Percentiles rank a stretch among this genome's conserved stretches.
Evolutionary conservation across 768 basidiomycete genomes (phyloP).

Genomic region (Boletus pseudopeckii): DNA sequence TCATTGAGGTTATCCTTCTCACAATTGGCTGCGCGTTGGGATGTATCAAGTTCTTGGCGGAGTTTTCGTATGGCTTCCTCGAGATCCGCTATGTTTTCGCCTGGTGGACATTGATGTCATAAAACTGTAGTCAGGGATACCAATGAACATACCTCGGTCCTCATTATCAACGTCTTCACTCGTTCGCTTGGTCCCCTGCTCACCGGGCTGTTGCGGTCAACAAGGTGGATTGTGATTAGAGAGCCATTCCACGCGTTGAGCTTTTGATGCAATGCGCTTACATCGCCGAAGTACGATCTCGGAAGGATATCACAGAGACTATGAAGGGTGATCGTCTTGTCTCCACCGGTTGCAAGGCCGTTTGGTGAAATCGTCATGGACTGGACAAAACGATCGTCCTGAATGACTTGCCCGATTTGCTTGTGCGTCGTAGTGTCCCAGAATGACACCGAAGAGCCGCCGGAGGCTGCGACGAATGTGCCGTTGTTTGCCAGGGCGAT

Average conservation of each 20-base stretch:
- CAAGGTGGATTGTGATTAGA: not conserved
- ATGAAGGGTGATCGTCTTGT: not conserved
- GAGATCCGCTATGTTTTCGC: not conserved
- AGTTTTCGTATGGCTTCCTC: not conserved
- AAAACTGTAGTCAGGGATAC: not conserved
- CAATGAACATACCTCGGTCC: not conserved
- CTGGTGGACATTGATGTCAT: not conserved
- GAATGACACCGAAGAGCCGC: not conserved
- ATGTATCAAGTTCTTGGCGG: not conserved
- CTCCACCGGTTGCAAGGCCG: not conserved
- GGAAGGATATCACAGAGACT: not conserved
- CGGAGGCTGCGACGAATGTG: not conserved
- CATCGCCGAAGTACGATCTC: not conserved
- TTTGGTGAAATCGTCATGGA: not conserved
- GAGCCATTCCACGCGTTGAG: not conserved
- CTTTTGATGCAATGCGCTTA: not conserved
- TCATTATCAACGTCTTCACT: no score
- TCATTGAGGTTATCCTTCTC: not conserved
- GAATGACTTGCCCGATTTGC: not conserved
- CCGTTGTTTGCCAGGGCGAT: not conserved
- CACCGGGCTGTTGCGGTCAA: no score
- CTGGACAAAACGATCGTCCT: not conserved
- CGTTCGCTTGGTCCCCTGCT: no score
- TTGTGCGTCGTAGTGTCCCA: constrained; percentile 1
- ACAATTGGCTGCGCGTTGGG: not conserved